Evolutionary conservation across 2,329 filamentous ascomycete species (phyloP), one percentile per base, ranked within the genome.

Genomic region (Dactylellina drechsleri): DNA sequence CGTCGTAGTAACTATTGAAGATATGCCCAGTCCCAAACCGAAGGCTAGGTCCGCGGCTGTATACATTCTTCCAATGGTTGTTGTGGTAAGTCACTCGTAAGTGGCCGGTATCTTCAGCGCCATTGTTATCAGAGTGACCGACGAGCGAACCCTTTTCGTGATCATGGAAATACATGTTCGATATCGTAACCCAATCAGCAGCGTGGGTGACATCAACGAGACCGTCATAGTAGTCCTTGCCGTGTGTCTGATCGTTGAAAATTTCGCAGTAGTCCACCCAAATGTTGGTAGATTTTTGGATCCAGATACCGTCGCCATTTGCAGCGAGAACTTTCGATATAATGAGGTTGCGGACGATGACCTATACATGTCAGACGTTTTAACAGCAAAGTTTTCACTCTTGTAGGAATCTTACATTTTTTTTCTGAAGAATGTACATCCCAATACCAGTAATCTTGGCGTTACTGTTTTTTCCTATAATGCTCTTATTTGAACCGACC

Each of bases 241-340:
- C 87, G 80, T 87, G 83, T 78, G 85, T 83, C 40, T 80, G 79
- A 82, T 90, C 85, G 23, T 86, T 87, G 3, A 85, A 88, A 20
- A 91, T 84, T 77, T 91, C 89, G 80, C 85, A 84, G 83, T 91
- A 89, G 82, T 91, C 89, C 58, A 91, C 82, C 89, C 89, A 91
- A 79, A 88, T 83, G 77, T 89, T 88, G 64, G 80, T 86, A 57
- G 85, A 85, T 15, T 80, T 80, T 80, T 89, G 85, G 71, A 89
- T 86, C 77, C 84, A 86, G 77, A 90, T 85, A 66, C 86, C 86
- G 77, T 90, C 88, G 18, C 87, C 87, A 76, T 86, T 84, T 20
- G 81, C 80, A 6, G 87, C 87, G 8, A 83, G 79, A 23, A 88
- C 86, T 79, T 87, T 85, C 73, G 84, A 81, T 77, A 89, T 87